Evolutionary conservation across 306 rosid species (phyloP).

Genomic region (Gastrolobium bilobum): DNA sequence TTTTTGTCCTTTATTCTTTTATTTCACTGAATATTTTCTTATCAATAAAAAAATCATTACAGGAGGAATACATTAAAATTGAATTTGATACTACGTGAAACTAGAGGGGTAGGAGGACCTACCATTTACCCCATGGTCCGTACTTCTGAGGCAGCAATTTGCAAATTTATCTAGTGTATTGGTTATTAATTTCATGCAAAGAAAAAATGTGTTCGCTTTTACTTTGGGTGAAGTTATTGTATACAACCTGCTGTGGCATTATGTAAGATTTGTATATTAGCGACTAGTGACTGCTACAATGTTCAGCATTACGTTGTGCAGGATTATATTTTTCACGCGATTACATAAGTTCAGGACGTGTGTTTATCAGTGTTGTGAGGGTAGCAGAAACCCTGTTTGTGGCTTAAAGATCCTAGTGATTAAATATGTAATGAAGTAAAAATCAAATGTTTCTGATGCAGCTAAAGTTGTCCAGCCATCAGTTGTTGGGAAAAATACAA

Average conservation of each 20-base stretch:
- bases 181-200: not conserved
- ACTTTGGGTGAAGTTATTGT: conserved; percentile 15
- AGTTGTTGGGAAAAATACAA: conserved; percentile 50
- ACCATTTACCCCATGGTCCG: conserved; percentile 14
- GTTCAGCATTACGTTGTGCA: conserved; percentile 13
- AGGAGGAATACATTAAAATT: conserved; percentile 27
- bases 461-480: conserved; percentile 62
- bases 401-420: conserved; percentile 12
- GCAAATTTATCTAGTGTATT: conserved; percentile 5
- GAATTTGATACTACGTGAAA: not conserved
- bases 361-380: conserved; percentile 24
- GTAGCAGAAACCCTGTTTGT: conserved; percentile 29
- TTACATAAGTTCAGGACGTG: conserved; percentile 4
- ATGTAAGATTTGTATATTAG: not conserved
- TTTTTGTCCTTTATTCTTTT: not conserved
- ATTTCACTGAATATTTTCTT: not conserved
- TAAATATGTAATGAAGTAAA: not conserved
- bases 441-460: conserved; percentile 56
- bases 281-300: conserved; percentile 20
- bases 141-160: not conserved
- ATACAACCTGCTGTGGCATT: conserved; percentile 4
- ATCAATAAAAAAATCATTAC: not conserved
- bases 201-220: not conserved
- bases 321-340: conserved; percentile 11
- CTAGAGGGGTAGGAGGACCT: conserved; percentile 5